phyloP scores from a whole-genome alignment of 2,329 filamentous ascomycete species.

The Xylariaceae sp. region DNA sequence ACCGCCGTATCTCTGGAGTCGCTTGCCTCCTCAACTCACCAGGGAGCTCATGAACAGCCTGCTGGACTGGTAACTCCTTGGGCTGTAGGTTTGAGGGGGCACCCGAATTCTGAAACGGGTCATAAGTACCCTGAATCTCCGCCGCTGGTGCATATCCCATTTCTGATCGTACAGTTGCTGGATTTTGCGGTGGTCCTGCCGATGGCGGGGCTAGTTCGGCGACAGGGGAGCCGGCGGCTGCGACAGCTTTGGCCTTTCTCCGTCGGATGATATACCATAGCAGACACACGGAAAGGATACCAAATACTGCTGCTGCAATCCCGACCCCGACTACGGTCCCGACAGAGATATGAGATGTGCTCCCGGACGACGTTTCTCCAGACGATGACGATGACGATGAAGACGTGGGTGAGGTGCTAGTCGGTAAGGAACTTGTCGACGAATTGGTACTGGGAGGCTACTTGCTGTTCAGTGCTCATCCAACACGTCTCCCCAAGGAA shows the following conservation, averaged over 20 bases:
- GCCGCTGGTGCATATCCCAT: background rate
- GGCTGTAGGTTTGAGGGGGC: too few species aligned
- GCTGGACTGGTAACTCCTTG: background rate
- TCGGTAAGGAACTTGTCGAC: background rate
- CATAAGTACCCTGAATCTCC: background rate
- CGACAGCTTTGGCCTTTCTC: background rate
- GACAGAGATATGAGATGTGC: background rate
- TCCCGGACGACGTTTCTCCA: background rate
- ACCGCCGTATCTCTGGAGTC: background rate
- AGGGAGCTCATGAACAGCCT: background rate
- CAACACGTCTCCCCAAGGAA: background rate
- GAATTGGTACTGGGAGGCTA: constrained; percentile 8
- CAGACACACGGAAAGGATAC: background rate
- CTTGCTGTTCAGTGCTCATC: background rate
- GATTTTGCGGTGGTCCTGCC: background rate
- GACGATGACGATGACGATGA: background rate
- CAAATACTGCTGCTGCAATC: background rate
- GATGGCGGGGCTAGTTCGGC: background rate
- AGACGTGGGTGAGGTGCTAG: background rate
- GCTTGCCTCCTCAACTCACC: background rate
- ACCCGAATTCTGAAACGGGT: background rate
- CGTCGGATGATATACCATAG: background rate
- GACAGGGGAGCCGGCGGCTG: background rate
- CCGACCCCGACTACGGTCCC: background rate
- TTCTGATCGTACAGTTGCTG: background rate